Evolutionary conservation across 129 eudicot species (phyloP).

Genomic region (Artemisia tridentata): DNA sequence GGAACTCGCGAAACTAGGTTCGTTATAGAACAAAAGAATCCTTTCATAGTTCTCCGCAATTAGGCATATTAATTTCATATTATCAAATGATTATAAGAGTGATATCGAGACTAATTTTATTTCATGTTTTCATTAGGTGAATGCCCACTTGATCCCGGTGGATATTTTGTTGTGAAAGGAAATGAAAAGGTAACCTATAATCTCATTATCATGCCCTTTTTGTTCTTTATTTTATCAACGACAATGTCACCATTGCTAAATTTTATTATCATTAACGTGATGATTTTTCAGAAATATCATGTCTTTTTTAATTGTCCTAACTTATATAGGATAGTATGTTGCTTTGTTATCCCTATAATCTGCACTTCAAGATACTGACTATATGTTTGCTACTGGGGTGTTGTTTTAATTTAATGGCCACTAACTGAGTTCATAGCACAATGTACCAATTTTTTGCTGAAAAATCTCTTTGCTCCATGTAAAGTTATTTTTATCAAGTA

Average conservation of each 20-base stretch:
- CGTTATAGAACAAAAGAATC: constrained; percentile 4
- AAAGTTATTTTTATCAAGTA: neutral
- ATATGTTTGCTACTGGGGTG: neutral
- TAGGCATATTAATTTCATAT: constrained; percentile 1
- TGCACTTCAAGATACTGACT: neutral
- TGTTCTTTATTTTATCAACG: neutral
- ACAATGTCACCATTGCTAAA: neutral
- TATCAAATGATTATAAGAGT: constrained; percentile 2
- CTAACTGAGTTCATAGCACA: neutral
- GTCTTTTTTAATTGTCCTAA: neutral
- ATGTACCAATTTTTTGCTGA: neutral
- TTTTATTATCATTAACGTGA: neutral
- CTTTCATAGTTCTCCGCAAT: constrained; percentile 1
- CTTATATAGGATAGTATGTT: neutral
- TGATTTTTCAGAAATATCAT: neutral
- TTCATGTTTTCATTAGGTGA: constrained; percentile 53
- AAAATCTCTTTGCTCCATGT: neutral
- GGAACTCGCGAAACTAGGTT: constrained; percentile 81
- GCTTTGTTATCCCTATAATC: neutral
- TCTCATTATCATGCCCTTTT: neutral
- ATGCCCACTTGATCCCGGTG: constrained; percentile 99
- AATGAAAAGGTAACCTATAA: constrained; percentile 73
- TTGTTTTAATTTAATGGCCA: neutral
- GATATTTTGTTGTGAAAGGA: constrained; percentile 92
- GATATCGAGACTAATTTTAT: constrained; percentile 1